Evolutionary conservation across 176 grass and related monocot genomes (phyloP).

Genomic region (Avena atlantica): DNA sequence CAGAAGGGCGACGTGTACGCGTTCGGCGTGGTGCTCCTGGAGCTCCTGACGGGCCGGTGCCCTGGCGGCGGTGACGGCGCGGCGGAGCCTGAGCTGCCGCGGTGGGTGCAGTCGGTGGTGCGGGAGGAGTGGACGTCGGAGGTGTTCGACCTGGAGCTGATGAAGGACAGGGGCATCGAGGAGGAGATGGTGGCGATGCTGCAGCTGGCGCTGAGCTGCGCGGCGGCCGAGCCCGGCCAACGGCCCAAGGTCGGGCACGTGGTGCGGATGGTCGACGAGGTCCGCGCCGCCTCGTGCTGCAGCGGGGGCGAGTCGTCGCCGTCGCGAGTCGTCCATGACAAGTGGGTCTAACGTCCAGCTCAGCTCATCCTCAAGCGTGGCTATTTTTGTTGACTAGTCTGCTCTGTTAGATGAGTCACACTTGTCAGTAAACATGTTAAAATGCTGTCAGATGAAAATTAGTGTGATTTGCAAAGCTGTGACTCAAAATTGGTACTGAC

Average conservation of each 20-base stretch:
- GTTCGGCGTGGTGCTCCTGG: constrained; percentile 87
- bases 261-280: constrained; percentile 89
- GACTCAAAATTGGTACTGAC: too few relatives aligned
- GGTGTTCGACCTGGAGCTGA: constrained; percentile 99
- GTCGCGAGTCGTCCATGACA: too few relatives aligned
- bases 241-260: constrained; percentile 85
- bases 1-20: constrained; percentile 95
- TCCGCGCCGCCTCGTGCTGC: constrained; percentile 39
- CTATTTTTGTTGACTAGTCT: too few relatives aligned
- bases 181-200: constrained; percentile 97
- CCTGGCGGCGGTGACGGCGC: constrained; percentile 51
- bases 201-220: constrained; percentile 86
- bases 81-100: constrained; percentile 59
- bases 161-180: constrained; percentile 97
- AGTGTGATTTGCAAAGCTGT: too few relatives aligned
- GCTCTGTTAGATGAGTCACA: too few relatives aligned
- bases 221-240: constrained; percentile 62
- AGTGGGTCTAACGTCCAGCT: too few relatives aligned
- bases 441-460: too few relatives aligned
- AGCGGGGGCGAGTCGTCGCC: too few relatives aligned
- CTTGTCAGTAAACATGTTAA: too few relatives aligned
- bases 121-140: constrained; percentile 98
- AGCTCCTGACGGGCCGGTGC: constrained; percentile 79
- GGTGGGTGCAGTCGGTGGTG: constrained; percentile 97
- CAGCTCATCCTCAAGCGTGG: too few relatives aligned